Evolutionary conservation across 1,284 basidiomycete species (phyloP).

Genomic region (Agaricales sp.): DNA sequence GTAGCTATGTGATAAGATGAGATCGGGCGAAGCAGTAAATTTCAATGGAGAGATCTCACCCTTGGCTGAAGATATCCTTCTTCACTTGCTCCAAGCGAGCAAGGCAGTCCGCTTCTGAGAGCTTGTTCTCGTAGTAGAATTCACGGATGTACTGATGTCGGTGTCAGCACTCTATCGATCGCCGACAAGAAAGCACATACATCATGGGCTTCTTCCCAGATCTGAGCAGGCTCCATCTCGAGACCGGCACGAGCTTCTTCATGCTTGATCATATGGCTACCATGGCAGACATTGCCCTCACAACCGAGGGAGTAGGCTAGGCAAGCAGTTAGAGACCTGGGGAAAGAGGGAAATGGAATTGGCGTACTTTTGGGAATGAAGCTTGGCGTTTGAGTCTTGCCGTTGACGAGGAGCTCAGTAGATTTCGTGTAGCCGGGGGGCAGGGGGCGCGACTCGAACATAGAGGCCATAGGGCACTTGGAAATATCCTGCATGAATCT

Average conservation of each 20-base stretch:
- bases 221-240: background rate
- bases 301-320: background rate
- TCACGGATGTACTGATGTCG: background rate
- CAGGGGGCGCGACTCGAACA: background rate
- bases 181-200: background rate
- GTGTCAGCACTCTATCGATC: background rate
- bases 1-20: background rate
- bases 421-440: background rate
- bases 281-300: background rate
- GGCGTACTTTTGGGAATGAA: background rate
- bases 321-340: no score
- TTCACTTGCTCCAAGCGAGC: background rate
- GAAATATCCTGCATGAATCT: background rate
- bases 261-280: background rate
- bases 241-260: background rate
- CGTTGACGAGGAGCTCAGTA: background rate
- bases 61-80: background rate
- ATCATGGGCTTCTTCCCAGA: constrained; percentile 1
- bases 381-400: background rate
- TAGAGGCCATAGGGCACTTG: background rate
- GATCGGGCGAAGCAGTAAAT: background rate
- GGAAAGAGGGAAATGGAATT: no score
- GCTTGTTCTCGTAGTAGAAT: constrained; percentile 1
- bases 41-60: background rate
- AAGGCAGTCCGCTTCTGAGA: background rate